phyloP scores from a whole-genome alignment of 768 basidiomycete genomes.

The Suillus fuscotomentosus region DNA sequence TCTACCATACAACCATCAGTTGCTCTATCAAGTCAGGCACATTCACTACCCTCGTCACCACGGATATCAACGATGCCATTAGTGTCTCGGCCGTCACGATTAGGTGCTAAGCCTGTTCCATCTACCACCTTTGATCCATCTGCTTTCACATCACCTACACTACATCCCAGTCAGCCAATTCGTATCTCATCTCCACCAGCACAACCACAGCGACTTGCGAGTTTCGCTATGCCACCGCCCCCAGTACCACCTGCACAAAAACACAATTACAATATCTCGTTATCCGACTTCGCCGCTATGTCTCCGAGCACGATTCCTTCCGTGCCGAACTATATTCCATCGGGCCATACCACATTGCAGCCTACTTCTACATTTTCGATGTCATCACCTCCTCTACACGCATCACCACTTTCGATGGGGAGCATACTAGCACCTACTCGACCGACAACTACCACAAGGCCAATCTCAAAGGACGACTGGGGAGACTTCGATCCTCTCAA shows the following conservation, averaged over 20 bases:
- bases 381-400: constrained; percentile 29
- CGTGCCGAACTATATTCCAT: constrained; percentile 13
- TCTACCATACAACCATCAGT: not conserved
- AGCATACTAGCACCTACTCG: constrained; percentile 57
- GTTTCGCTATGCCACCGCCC: constrained; percentile 10
- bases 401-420: constrained; percentile 39
- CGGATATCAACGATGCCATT: constrained; percentile 30
- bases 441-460: constrained; percentile 38
- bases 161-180: constrained; percentile 21
- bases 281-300: constrained; percentile 29
- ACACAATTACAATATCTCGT: constrained; percentile 62
- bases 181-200: constrained; percentile 19
- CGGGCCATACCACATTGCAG: constrained; percentile 17
- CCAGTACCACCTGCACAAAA: constrained; percentile 22
- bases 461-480: constrained; percentile 66
- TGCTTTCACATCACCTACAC: constrained; percentile 20
- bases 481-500: constrained; percentile 75
- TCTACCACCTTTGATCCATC: constrained; percentile 34
- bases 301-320: constrained; percentile 16
- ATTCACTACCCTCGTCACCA: constrained; percentile 40
- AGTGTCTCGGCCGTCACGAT: constrained; percentile 34
- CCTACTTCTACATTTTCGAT: constrained; percentile 20
- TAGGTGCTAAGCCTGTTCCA: constrained; percentile 37
- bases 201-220: constrained; percentile 18
- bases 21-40: constrained; percentile 20